These are phyloP conservation scores for Penicillium sp. DNA, from an alignment of 2,329 filamentous ascomycete species.

Conservation along the genomic window DNA sequence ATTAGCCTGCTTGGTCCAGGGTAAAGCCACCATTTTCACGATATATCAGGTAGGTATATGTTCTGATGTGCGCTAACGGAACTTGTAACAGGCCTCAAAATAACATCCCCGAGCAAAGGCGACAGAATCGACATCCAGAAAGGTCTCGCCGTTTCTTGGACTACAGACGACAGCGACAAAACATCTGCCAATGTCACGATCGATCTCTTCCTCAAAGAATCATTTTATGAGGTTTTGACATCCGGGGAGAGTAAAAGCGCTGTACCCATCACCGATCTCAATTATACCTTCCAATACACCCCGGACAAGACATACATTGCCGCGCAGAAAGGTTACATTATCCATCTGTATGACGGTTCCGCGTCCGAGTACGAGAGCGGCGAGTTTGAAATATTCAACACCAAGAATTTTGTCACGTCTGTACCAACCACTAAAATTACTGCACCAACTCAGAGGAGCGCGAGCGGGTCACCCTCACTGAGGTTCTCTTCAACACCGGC, in stretches of 20 bases:
- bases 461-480: not conserved
- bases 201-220: not conserved
- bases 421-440: not conserved
- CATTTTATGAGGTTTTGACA: not conserved
- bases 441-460: not conserved
- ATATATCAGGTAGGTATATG: not conserved
- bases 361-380: not conserved
- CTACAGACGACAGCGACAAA: constrained; percentile 8
- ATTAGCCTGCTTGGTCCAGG: not conserved
- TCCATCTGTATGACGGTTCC: not conserved
- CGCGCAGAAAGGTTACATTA: not conserved
- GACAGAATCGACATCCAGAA: constrained; percentile 10
- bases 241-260: not conserved
- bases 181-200: not conserved
- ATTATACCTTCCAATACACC: constrained; percentile 6
- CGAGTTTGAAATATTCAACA: constrained; percentile 5
- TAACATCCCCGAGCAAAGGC: constrained; percentile 1
- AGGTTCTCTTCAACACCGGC: not conserved
- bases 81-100: not conserved
- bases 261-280: constrained; percentile 1
- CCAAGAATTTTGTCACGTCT: not conserved
- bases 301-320: not conserved
- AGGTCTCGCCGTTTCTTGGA: constrained; percentile 8
- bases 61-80: not conserved
- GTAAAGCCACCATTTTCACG: not conserved